Conservation (phyloP, 305 asterid species). For the Solanum aculeatissimum region DNA sequence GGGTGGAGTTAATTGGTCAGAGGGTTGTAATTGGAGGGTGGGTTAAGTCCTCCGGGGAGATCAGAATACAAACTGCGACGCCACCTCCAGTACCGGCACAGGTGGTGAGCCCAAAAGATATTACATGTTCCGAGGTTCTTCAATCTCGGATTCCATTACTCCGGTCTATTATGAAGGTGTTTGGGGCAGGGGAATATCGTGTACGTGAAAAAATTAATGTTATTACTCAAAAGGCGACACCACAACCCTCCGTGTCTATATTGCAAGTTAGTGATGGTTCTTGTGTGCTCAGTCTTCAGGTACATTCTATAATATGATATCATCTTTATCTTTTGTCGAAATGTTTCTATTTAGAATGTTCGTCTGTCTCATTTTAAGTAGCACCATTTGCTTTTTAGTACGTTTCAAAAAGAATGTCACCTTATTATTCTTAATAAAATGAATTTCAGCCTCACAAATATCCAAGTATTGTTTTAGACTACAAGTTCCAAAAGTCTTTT, state of each 20-base stretch:
- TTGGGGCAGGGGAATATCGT: conserved; percentile 51
- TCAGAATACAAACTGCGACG: conserved; percentile 29
- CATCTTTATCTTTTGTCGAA: neutral
- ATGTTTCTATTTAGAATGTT: neutral
- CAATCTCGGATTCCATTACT: conserved; percentile 55
- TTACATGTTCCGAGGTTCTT: conserved; percentile 53
- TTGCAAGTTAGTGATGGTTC: conserved; percentile 76
- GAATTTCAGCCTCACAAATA: too few species aligned
- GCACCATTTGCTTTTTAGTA: too few species aligned
- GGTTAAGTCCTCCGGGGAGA: conserved; percentile 83
- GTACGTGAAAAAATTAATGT: conserved; percentile 36
- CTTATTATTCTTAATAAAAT: too few species aligned
- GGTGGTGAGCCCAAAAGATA: conserved; percentile 29
- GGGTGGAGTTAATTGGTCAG: conserved; percentile 41
- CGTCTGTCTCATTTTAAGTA: too few species aligned
- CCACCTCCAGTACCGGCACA: neutral
- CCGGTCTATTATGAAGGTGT: conserved; percentile 43
- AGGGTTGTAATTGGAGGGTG: conserved; percentile 76
- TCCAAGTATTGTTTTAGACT: too few species aligned
- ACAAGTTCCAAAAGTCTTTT: too few species aligned
- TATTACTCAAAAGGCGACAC: conserved; percentile 25
- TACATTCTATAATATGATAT: neutral
- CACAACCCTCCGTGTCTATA: conserved; percentile 41
- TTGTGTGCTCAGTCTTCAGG: conserved; percentile 51
- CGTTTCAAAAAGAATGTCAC: too few species aligned